phyloP scores from a whole-genome alignment of 116 monocot genomes.

The Trichopus zeylanicus region DNA sequence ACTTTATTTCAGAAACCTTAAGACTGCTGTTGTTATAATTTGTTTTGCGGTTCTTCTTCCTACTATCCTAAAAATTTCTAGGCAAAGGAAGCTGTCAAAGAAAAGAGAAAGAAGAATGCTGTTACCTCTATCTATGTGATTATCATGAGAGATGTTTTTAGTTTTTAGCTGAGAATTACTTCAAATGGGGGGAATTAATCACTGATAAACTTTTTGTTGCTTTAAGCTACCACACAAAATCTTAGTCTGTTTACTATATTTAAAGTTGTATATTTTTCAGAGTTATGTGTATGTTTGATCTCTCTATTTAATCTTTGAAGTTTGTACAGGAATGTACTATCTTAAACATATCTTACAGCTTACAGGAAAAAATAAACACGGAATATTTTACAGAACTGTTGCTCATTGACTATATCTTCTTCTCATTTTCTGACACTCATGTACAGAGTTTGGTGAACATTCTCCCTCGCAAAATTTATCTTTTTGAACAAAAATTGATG shows the following conservation, averaged over 20 bases:
- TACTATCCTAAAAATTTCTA: conserved; percentile 48
- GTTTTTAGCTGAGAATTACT: background rate
- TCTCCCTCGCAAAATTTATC: background rate
- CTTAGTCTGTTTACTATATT: background rate
- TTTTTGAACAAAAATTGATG: too few species aligned
- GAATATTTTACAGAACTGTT: conserved; percentile 1
- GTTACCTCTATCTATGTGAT: conserved; percentile 78
- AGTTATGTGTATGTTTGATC: background rate
- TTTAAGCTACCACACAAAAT: background rate
- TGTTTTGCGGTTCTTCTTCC: conserved; percentile 43
- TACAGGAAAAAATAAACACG: background rate
- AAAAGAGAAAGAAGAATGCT: conserved; percentile 76
- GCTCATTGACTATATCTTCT: background rate
- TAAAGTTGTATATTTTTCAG: background rate
- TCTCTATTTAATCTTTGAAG: background rate
- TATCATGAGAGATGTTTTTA: background rate
- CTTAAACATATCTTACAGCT: background rate
- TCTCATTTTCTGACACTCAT: background rate
- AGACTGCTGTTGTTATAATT: conserved; percentile 30
- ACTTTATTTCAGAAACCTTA: conserved; percentile 35
- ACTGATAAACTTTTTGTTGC: background rate
- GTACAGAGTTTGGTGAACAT: background rate
- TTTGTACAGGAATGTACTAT: background rate
- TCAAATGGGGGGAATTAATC: background rate
- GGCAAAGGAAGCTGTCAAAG: conserved; percentile 51